Conservation (phyloP, 129 eudicot species). For the Flaveria robusta region DNA sequence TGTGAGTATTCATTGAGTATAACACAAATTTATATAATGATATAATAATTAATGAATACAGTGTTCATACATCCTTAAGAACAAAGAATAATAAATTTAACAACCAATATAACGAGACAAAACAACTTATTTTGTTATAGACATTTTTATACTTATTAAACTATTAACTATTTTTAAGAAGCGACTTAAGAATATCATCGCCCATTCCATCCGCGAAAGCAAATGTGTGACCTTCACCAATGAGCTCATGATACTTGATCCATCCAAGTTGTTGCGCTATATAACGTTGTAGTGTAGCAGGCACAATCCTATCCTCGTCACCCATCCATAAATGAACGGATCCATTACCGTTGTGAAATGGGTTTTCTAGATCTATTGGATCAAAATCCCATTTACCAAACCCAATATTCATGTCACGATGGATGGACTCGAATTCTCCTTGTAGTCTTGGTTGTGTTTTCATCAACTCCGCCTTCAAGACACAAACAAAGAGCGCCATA, state of each 20-base stretch:
- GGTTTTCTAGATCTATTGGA: no score
- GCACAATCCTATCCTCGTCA: constrained; percentile 51
- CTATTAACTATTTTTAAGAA: constrained; percentile 12
- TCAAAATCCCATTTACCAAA: no score
- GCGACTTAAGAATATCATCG: constrained; percentile 41
- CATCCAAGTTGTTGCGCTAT: constrained; percentile 51
- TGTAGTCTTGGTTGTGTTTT: constrained; percentile 48
- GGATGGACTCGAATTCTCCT: constrained; percentile 60
- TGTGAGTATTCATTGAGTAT: no score
- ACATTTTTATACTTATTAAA: no score
- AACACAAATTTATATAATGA: no score
- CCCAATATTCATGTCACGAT: constrained; percentile 1
- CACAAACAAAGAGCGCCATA: background rate
- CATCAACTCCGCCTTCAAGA: background rate
- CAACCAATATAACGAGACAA: no score
- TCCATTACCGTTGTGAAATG: no score
- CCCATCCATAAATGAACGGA: constrained; percentile 69
- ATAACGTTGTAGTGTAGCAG: constrained; percentile 52
- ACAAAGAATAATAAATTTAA: no score
- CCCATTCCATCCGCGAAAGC: constrained; percentile 46
- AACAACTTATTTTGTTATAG: no score
- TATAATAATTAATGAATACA: no score
- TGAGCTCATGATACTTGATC: constrained; percentile 61
- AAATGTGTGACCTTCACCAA: constrained; percentile 57
- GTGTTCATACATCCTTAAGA: no score